These are phyloP conservation scores for Penicillium taxi DNA, from an alignment of 495 filamentous ascomycete species.

Conservation along the genomic window DNA sequence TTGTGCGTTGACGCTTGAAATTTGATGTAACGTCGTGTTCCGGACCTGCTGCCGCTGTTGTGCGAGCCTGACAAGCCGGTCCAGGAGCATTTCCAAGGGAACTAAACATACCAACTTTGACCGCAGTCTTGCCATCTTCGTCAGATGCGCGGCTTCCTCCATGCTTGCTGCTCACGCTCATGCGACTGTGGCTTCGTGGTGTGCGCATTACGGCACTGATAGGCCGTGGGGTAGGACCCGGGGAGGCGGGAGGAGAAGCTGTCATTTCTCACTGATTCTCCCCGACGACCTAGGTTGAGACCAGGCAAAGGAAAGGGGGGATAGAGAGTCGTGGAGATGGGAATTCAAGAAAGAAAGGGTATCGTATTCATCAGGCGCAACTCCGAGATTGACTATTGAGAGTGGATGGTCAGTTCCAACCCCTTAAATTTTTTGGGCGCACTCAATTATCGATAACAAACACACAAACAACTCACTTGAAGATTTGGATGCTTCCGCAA, in stretches of 20 bases:
- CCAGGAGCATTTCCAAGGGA: constrained; percentile 8
- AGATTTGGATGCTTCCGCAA: neutral
- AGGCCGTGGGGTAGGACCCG: constrained; percentile 57
- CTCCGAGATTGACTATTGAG: constrained; percentile 11
- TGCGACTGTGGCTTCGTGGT: constrained; percentile 74
- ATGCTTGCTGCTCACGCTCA: constrained; percentile 77
- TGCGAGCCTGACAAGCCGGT: neutral
- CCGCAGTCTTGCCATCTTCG: constrained; percentile 90
- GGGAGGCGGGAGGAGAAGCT: constrained; percentile 52
- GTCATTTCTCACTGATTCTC: constrained; percentile 34
- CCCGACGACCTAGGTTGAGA: constrained; percentile 5
- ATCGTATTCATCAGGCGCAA: constrained; percentile 17
- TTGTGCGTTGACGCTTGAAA: too few species aligned
- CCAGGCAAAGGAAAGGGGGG: constrained; percentile 14
- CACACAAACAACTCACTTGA: neutral
- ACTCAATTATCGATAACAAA: neutral
- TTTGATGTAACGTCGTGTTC: too few species aligned
- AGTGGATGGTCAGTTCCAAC: constrained; percentile 8
- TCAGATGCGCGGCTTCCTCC: constrained; percentile 84
- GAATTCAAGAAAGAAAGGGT: constrained; percentile 11
- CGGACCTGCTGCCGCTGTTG: too few species aligned
- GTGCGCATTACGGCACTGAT: constrained; percentile 81
- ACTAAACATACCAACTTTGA: constrained; percentile 91
- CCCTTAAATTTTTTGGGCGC: constrained; percentile 14
- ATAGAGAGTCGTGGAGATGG: neutral